Conservation (phyloP, 257 asterid species). For the Linaria vulgaris region DNA sequence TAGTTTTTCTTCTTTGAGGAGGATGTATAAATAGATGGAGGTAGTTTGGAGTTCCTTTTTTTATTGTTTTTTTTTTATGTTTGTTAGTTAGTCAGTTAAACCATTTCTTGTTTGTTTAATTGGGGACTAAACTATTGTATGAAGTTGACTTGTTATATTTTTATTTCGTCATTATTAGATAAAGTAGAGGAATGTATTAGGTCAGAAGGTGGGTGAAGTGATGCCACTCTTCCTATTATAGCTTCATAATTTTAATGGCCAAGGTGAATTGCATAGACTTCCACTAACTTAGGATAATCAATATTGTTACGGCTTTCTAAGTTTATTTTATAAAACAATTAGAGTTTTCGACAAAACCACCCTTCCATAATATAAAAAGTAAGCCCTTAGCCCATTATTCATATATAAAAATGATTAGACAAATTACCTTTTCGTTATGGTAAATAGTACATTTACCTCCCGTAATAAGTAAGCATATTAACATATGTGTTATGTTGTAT, state of each 20-base stretch:
- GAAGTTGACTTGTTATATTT: slow-evolving; percentile 15
- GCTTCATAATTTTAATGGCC: too few species aligned
- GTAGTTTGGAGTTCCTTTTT: neutral
- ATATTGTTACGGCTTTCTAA: too few species aligned
- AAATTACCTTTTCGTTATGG: neutral
- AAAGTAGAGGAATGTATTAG: slow-evolving; percentile 3
- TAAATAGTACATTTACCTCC: neutral
- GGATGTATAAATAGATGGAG: slow-evolving; percentile 7
- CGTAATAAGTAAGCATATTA: too few species aligned
- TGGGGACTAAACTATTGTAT: neutral
- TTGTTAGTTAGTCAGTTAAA: slow-evolving; percentile 1
- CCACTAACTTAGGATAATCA: too few species aligned
- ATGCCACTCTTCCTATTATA: neutral
- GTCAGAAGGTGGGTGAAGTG: neutral
- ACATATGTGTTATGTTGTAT: neutral
- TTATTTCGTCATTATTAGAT: neutral
- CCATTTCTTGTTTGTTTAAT: neutral
- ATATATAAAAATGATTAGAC: neutral
- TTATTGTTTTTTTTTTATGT: slow-evolving; percentile 18
- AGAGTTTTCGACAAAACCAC: too few species aligned
- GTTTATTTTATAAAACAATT: too few species aligned
- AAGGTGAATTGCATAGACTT: too few species aligned
- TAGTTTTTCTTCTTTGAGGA: too few species aligned
- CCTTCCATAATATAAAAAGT: too few species aligned
- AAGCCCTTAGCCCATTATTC: too few species aligned